Conservation (phyloP, 495 filamentous ascomycete genomes). For the Elasticomyces elasticus region DNA sequence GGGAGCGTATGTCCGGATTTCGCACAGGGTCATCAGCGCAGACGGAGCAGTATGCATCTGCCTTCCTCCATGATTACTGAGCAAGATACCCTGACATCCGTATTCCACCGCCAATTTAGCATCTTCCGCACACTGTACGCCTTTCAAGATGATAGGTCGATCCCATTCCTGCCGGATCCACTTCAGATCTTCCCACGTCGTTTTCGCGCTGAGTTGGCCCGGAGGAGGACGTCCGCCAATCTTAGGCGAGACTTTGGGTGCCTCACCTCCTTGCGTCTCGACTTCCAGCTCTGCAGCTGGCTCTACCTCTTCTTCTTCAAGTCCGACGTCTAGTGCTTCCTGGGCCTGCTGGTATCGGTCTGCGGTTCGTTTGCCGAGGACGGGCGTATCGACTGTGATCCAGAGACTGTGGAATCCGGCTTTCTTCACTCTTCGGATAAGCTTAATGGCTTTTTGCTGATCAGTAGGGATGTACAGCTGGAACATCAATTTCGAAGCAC, state of each 20-base stretch:
- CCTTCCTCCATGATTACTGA: conserved; percentile 61
- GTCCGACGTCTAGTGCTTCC: background rate
- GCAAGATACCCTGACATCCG: conserved; percentile 48
- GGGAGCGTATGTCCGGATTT: conserved; percentile 48
- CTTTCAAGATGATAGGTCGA: conserved; percentile 51
- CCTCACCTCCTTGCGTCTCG: conserved; percentile 57
- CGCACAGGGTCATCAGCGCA: conserved; percentile 28
- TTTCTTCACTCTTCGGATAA: background rate
- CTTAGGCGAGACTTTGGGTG: conserved; percentile 60
- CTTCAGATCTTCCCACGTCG: conserved; percentile 30
- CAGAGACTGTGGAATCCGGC: background rate
- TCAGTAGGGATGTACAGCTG: background rate
- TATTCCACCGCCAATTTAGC: conserved; percentile 43
- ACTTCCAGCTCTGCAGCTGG: conserved; percentile 38
- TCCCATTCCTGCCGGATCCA: conserved; percentile 40
- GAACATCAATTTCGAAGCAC: background rate
- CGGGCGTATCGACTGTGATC: background rate
- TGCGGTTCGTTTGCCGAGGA: background rate
- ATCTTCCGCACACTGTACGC: conserved; percentile 52
- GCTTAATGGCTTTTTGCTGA: background rate
- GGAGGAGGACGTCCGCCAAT: background rate
- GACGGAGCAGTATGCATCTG: conserved; percentile 45
- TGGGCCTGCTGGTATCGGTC: background rate
- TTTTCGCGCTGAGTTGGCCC: conserved; percentile 46
- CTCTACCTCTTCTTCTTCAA: background rate